A percentile compares a stretch with the other conserved stretches of the same genome.
Evolutionary conservation across 2,329 filamentous ascomycete genomes (phyloP).

Genomic region (Aspergillus bombycis): DNA sequence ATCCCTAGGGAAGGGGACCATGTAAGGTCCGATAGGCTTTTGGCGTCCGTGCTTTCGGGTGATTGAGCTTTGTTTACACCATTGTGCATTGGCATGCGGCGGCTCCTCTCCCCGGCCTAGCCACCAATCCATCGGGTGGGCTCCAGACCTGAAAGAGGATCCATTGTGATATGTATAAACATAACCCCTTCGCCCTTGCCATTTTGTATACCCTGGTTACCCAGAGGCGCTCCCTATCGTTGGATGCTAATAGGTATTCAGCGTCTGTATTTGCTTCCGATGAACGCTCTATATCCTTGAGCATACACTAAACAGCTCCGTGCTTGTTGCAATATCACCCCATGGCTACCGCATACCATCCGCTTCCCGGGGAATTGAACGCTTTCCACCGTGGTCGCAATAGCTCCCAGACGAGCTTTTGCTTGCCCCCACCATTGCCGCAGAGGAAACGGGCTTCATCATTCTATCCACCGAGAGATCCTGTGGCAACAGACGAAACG

Average conservation of each 20-base stretch:
- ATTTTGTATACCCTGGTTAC: slow-evolving; percentile 16
- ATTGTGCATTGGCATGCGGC: slow-evolving; percentile 42
- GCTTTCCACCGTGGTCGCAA: slow-evolving; percentile 35
- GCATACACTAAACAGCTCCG: slow-evolving; percentile 9
- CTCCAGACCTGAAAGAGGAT: slow-evolving; percentile 8
- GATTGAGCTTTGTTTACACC: slow-evolving; percentile 41
- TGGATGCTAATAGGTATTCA: slow-evolving; percentile 14
- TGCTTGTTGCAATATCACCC: slow-evolving; percentile 31
- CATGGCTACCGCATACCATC: slow-evolving; percentile 42
- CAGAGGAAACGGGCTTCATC: slow-evolving; percentile 35
- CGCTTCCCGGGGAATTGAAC: slow-evolving; percentile 38
- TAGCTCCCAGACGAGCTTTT: slow-evolving; percentile 36
- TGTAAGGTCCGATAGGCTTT: slow-evolving; percentile 44
- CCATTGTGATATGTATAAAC: slow-evolving; percentile 38
- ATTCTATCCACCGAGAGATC: slow-evolving; percentile 32
- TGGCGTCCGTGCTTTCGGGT: slow-evolving; percentile 36
- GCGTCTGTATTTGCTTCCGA: slow-evolving; percentile 17
- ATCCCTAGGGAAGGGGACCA: slow-evolving; percentile 41
- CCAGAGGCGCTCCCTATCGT: slow-evolving; percentile 12
- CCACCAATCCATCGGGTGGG: slow-evolving; percentile 28
- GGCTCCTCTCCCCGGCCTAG: slow-evolving; percentile 31
- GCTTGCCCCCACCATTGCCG: slow-evolving; percentile 31
- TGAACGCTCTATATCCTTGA: slow-evolving; percentile 13
- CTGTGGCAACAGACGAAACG: slow-evolving; percentile 36
- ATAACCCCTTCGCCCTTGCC: slow-evolving; percentile 32